A percentile compares a stretch with the other conserved stretches of the same genome.
These are phyloP conservation scores for Didymella glomerata DNA, from an alignment of 2,329 filamentous ascomycete species.

Conservation along the genomic window DNA sequence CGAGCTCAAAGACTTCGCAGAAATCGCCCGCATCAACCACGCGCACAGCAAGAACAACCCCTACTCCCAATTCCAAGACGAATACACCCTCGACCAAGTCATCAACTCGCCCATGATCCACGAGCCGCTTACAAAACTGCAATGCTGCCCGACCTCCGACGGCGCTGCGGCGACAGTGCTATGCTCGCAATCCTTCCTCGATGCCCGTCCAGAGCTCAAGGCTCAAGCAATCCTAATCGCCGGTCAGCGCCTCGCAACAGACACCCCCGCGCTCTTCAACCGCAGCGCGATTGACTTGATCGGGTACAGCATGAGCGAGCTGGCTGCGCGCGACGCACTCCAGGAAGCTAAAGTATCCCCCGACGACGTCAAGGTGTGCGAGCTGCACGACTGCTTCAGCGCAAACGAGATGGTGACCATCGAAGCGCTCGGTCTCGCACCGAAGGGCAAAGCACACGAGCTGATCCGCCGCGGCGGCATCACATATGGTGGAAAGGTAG, in stretches of 20 bases:
- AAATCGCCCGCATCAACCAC: constrained; percentile 93
- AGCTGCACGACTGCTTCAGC: constrained; percentile 96
- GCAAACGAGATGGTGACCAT: constrained; percentile 93
- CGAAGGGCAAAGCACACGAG: constrained; percentile 87
- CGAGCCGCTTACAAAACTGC: constrained; percentile 92
- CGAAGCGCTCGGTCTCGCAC: constrained; percentile 81
- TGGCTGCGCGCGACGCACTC: constrained; percentile 74
- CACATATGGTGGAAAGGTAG: constrained; percentile 82
- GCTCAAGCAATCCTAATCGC: constrained; percentile 87
- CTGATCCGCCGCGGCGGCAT: constrained; percentile 87
- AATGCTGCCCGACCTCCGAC: constrained; percentile 97
- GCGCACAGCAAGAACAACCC: constrained; percentile 90
- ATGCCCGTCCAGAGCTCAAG: constrained; percentile 81
- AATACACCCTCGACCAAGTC: constrained; percentile 88
- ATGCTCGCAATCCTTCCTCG: constrained; percentile 87
- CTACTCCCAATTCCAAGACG: constrained; percentile 96
- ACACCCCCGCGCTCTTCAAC: constrained; percentile 81
- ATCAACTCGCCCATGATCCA: constrained; percentile 79
- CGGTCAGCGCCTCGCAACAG: constrained; percentile 87
- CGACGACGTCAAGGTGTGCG: constrained; percentile 80
- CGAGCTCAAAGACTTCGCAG: constrained; percentile 84
- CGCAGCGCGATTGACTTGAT: constrained; percentile 84
- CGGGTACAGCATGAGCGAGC: constrained; percentile 83
- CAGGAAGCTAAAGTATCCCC: constrained; percentile 73
- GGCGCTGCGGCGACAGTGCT: constrained; percentile 88